These are phyloP conservation scores for Penicillium sp. DNA, from an alignment of 2,329 filamentous ascomycete genomes.

Conservation along the genomic window DNA sequence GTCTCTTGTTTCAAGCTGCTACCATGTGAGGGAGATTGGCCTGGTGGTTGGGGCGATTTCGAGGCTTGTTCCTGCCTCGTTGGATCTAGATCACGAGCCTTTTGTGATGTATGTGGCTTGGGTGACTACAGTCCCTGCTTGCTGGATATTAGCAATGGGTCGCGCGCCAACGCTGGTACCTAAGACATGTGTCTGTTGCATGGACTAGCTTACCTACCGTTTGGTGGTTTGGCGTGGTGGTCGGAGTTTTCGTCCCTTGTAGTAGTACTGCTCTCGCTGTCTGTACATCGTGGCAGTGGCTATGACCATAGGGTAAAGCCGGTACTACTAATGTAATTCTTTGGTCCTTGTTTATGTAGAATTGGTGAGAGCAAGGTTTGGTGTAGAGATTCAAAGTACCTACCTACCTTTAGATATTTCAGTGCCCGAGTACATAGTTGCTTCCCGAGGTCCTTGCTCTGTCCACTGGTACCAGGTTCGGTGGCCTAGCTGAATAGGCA, in stretches of 20 bases:
- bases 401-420: too few species aligned
- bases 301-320: too few species aligned
- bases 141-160: neutral
- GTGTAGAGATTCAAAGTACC: too few species aligned
- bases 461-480: too few species aligned
- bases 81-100: neutral
- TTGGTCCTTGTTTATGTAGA: too few species aligned
- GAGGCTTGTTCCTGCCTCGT: slow-evolving; percentile 1
- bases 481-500: too few species aligned
- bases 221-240: neutral
- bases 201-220: neutral
- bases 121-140: neutral
- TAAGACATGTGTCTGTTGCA: neutral
- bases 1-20: neutral
- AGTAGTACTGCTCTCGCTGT: neutral
- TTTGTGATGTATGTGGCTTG: slow-evolving; percentile 6
- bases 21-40: neutral
- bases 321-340: too few species aligned
- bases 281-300: too few species aligned
- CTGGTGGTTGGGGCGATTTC: neutral
- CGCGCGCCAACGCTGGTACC: neutral
- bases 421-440: too few species aligned
- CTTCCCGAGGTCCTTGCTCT: too few species aligned
- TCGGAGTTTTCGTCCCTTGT: neutral
- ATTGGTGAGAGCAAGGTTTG: too few species aligned